Base-by-base conservation (phyloP, 75 land plant species). In the Selaginella moellendorffii region DNA sequence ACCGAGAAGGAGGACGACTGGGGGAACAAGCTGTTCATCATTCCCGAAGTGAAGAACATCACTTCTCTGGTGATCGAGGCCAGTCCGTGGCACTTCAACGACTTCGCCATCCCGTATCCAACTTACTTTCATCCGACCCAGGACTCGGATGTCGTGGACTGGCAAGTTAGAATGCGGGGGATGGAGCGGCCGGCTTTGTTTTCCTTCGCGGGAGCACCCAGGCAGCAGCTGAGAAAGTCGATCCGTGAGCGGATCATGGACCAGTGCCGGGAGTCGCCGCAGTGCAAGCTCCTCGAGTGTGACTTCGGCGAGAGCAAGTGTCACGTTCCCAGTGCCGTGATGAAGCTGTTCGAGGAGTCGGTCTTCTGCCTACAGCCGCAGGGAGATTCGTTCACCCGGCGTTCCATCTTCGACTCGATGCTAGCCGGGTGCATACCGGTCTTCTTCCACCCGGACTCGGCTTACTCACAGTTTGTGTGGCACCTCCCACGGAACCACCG, bases 81-180 rank as follows among this genome's bases (percentile, higher is more conserved):
- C 0, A 89, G 96, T 54, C 99, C 97, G 0, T 95, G 91, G 90
- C 83, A 90, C 72, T 67, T 62, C 1, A 90, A 90, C 65, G 99
- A 95, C 56, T 79, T 78, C 74, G 99, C 79, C 2, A 89, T 95
- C 24, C 99, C 99, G 0, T 95, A 95, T 54, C 99, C 99, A 0
- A 95, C 99, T 0, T 95, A 86, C 70, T 95, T 95, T 72, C 99
- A 95, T 67, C 99, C 99, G 0, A 80, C 99, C 12, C 74, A 66
- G 52, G 90, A 95, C 67, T 69, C 71, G 30, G 86, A 90, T 28
- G 79, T 93, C 26, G 66, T n/a, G 2, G 59, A 23, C 17, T 95
- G 99, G 99, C 99, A 95, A 63, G 72, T 77, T 2, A 63, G 82
- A 24, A 78, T 93, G 77, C 71, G 90, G 61, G 76, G 64, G 1